Conservation (phyloP, 176 grass and related monocot genomes). For the Paspalum vaginatum region DNA sequence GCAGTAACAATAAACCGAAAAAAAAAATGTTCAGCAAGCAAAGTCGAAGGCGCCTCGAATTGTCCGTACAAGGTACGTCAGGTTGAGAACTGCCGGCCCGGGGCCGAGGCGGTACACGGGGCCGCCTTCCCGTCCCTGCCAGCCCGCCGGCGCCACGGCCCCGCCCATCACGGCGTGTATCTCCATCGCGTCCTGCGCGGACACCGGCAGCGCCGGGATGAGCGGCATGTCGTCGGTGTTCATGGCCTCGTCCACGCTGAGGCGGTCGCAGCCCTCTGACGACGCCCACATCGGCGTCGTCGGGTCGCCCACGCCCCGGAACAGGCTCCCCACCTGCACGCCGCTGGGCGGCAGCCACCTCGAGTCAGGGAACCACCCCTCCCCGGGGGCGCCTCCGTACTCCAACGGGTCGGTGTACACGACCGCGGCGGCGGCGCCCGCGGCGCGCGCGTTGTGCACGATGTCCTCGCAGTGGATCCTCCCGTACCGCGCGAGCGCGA, state of each 20-base stretch:
- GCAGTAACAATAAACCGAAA: no score
- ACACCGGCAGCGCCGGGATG: constrained; percentile 75
- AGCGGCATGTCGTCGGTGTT: constrained; percentile 59
- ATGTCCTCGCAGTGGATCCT: constrained; percentile 85
- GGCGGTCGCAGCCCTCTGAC: constrained; percentile 64
- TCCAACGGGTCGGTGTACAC: constrained; percentile 77
- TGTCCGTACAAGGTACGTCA: constrained; percentile 63
- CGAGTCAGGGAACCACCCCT: constrained; percentile 48
- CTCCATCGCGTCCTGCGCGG: constrained; percentile 62
- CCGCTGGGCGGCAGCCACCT: constrained; percentile 78
- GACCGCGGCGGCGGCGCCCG: constrained; percentile 59
- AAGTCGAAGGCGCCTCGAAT: neutral
- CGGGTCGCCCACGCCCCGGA: constrained; percentile 63
- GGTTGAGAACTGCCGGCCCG: constrained; percentile 71
- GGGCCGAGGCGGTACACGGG: constrained; percentile 71
- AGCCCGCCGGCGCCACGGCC: constrained; percentile 58
- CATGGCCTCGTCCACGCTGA: constrained; percentile 58
- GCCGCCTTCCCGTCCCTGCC: constrained; percentile 61
- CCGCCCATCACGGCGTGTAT: constrained; percentile 60
- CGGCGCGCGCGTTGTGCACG: constrained; percentile 56
- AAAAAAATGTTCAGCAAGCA: neutral
- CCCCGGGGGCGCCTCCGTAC: constrained; percentile 49
- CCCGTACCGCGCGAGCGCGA: constrained; percentile 71
- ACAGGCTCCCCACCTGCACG: constrained; percentile 72
- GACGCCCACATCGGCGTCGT: constrained; percentile 81